Conservation (phyloP, 192 early-diverging fungal species). For the Phycomyces nitens region DNA sequence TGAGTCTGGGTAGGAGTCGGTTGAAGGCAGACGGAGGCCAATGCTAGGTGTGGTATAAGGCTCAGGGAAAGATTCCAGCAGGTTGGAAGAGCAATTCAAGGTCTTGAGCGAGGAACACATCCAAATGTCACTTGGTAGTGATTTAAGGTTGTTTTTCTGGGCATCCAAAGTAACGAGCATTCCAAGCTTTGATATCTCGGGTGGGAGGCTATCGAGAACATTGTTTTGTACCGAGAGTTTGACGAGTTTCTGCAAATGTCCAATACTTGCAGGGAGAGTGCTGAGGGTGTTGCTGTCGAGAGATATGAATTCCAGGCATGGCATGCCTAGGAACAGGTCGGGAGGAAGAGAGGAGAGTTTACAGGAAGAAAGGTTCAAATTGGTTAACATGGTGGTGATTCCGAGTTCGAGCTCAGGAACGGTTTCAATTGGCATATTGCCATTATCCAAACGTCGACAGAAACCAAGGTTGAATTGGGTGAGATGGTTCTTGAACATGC, state of each 20-base stretch:
- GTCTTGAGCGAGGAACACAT: slow-evolving; percentile 58
- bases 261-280: slow-evolving; percentile 58
- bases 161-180: slow-evolving; percentile 61
- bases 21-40: slow-evolving; percentile 39
- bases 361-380: slow-evolving; percentile 60
- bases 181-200: slow-evolving; percentile 61
- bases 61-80: slow-evolving; percentile 75
- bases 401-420: neutral
- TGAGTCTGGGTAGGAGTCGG: slow-evolving; percentile 19
- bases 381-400: slow-evolving; percentile 21
- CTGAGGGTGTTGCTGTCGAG: slow-evolving; percentile 71
- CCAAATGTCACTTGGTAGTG: slow-evolving; percentile 78
- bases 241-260: slow-evolving; percentile 48
- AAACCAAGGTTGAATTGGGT: slow-evolving; percentile 61
- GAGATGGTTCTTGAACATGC: slow-evolving; percentile 65
- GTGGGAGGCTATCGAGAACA: slow-evolving; percentile 58
- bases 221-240: slow-evolving; percentile 67
- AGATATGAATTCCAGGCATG: slow-evolving; percentile 51
- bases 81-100: slow-evolving; percentile 78
- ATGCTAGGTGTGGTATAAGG: slow-evolving; percentile 44
- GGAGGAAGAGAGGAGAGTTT: slow-evolving; percentile 63
- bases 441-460: slow-evolving; percentile 6
- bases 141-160: slow-evolving; percentile 72
- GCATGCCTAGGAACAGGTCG: slow-evolving; percentile 54
- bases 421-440: neutral